These are phyloP conservation scores for Aspergillus oerlinghausenensis DNA, from an alignment of 2,329 filamentous ascomycete genomes.

Conservation along the genomic window DNA sequence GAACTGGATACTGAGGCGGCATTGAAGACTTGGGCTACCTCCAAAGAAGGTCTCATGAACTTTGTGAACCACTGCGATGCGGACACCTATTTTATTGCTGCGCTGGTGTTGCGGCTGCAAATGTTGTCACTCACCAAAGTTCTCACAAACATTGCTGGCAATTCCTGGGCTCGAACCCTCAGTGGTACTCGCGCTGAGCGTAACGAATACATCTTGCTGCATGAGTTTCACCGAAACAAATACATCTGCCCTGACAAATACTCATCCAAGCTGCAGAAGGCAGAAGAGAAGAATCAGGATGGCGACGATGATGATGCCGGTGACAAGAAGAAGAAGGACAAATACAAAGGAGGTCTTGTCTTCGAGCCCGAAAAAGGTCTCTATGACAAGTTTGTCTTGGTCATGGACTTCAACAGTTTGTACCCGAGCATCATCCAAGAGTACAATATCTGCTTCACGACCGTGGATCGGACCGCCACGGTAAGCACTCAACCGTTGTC, in stretches of 20 bases:
- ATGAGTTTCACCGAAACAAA: constrained; percentile 94
- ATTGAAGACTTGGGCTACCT: constrained; percentile 78
- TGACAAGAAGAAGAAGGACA: constrained; percentile 95
- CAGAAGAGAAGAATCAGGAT: constrained; percentile 65
- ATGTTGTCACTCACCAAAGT: constrained; percentile 92
- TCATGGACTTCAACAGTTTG: constrained; percentile 99
- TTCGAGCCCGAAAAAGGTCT: constrained; percentile 97
- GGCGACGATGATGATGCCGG: constrained; percentile 60
- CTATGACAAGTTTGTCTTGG: constrained; percentile 96
- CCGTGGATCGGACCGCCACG: constrained; percentile 71
- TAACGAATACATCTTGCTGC: constrained; percentile 97
- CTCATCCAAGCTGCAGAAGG: constrained; percentile 68
- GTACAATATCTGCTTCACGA: constrained; percentile 99
- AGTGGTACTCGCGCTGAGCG: constrained; percentile 94
- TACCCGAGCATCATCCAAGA: constrained; percentile 99
- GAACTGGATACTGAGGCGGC: constrained; percentile 87
- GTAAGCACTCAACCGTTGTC: constrained; percentile 46
- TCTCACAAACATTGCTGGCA: constrained; percentile 91
- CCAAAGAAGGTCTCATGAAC: constrained; percentile 82
- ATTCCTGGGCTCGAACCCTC: constrained; percentile 94
- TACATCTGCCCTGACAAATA: constrained; percentile 98
- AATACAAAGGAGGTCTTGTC: constrained; percentile 96
- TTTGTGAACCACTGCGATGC: constrained; percentile 91
- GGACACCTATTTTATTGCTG: constrained; percentile 93
- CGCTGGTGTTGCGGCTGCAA: constrained; percentile 81